A percentile compares a stretch with the other conserved stretches of the same genome.
These are phyloP conservation scores for Vitis rotundifolia DNA, from an alignment of 164 flowering plant species.

Conservation along the genomic window DNA sequence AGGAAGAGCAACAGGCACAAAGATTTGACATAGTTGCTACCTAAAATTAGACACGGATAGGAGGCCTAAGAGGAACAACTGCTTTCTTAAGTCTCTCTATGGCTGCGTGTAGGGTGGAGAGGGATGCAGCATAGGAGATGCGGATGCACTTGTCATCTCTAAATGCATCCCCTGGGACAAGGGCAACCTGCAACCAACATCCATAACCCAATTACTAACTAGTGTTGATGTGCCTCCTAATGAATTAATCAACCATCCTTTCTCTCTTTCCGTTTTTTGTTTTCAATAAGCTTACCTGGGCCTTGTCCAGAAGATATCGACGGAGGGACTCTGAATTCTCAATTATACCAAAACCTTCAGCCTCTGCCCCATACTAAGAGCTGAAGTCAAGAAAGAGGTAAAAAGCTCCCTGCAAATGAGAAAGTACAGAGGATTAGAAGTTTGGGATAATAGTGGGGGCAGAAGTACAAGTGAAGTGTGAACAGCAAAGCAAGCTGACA, in stretches of 20 bases:
- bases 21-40: neutral
- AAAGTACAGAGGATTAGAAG: neutral
- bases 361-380: slow-evolving; percentile 77
- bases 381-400: slow-evolving; percentile 88
- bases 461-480: neutral
- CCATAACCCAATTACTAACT: neutral
- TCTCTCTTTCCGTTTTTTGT: too few relatives aligned
- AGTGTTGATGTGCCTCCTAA: neutral
- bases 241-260: too few relatives aligned
- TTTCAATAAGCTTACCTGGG: slow-evolving; percentile 52
- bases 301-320: slow-evolving; percentile 77
- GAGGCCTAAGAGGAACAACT: slow-evolving; percentile 43
- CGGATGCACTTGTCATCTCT: slow-evolving; percentile 93
- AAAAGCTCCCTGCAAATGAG: slow-evolving; percentile 85
- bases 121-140: slow-evolving; percentile 88
- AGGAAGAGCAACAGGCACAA: neutral
- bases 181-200: slow-evolving; percentile 66
- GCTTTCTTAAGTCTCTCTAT: slow-evolving; percentile 74
- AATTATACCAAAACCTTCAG: slow-evolving; percentile 78
- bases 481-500: neutral
- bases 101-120: slow-evolving; percentile 71
- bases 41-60: slow-evolving; percentile 44
- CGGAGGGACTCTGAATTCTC: slow-evolving; percentile 81
- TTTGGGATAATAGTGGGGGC: too few relatives aligned
- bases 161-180: slow-evolving; percentile 96